Evolutionary conservation across 2,329 filamentous ascomycete species (phyloP).

Genomic region (Dothiorella sarmentorum): DNA sequence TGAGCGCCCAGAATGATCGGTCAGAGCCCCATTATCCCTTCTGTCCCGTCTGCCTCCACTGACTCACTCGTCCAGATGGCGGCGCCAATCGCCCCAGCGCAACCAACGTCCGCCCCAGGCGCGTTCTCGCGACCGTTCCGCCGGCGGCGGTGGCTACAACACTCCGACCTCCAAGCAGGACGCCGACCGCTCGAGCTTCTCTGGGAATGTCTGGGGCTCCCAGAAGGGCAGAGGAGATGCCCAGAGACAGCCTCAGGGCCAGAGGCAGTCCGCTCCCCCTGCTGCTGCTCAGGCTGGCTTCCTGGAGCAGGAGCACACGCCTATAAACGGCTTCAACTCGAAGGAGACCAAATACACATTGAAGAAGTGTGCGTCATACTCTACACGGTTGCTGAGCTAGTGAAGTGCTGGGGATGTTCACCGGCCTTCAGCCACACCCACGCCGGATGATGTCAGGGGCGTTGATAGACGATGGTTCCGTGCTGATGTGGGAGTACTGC

Average conservation of each 20-base stretch:
- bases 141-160: conserved; percentile 27
- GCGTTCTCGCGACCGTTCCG: conserved; percentile 25
- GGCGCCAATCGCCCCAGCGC: conserved; percentile 22
- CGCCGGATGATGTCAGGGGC: conserved; percentile 23
- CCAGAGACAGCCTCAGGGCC: conserved; percentile 21
- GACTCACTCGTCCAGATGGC: conserved; percentile 7
- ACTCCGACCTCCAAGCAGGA: conserved; percentile 34
- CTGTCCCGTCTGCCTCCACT: neutral
- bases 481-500: neutral
- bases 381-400: neutral
- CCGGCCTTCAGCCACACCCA: neutral
- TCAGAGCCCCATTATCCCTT: neutral
- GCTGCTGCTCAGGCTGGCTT: neutral
- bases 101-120: conserved; percentile 13
- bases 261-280: conserved; percentile 21
- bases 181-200: conserved; percentile 29
- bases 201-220: conserved; percentile 35
- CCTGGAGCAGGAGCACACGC: conserved; percentile 31
- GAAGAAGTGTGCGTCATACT: conserved; percentile 35
- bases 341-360: conserved; percentile 42
- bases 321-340: conserved; percentile 43
- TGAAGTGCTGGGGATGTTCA: conserved; percentile 28
- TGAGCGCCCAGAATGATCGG: conserved; percentile 17
- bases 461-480: neutral
- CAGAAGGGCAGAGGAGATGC: conserved; percentile 31